These are phyloP conservation scores for Leccinum colubrinum DNA, from an alignment of 1,284 basidiomycete species.

Conservation along the genomic window DNA sequence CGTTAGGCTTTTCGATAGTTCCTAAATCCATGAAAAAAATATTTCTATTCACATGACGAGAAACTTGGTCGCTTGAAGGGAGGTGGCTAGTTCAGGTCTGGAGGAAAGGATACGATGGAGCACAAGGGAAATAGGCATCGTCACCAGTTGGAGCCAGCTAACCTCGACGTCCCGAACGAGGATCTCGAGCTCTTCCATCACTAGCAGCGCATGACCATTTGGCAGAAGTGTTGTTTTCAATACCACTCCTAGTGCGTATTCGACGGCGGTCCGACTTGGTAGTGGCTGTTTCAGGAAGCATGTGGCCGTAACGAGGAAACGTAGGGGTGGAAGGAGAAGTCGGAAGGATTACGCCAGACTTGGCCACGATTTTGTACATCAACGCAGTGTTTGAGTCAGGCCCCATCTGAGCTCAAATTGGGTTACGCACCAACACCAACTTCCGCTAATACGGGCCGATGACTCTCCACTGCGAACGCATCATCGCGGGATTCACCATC, in stretches of 20 bases:
- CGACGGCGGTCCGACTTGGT: slow-evolving; percentile 38
- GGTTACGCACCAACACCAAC: too few relatives aligned
- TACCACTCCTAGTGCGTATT: slow-evolving; percentile 33
- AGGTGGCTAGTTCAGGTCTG: slow-evolving; percentile 8
- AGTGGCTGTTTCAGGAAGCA: too few relatives aligned
- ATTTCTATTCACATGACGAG: slow-evolving; percentile 32
- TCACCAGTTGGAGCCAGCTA: slow-evolving; percentile 38
- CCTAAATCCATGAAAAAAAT: slow-evolving; percentile 36
- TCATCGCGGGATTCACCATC: too few relatives aligned
- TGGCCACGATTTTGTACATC: too few relatives aligned
- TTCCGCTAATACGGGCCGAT: too few relatives aligned
- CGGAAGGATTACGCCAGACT: too few relatives aligned
- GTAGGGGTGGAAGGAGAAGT: too few relatives aligned
- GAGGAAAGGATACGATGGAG: slow-evolving; percentile 36
- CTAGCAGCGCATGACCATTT: slow-evolving; percentile 16
- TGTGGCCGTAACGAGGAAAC: too few relatives aligned
- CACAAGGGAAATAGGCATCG: slow-evolving; percentile 29
- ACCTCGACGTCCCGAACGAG: slow-evolving; percentile 31
- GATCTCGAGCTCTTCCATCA: slow-evolving; percentile 19
- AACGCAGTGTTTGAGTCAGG: too few relatives aligned
- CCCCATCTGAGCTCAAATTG: too few relatives aligned
- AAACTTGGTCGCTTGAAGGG: slow-evolving; percentile 18
- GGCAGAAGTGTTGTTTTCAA: slow-evolving; percentile 34
- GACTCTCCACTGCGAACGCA: too few relatives aligned
- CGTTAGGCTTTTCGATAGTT: slow-evolving; percentile 24